phyloP scores from a whole-genome alignment of 2,329 filamentous ascomycete species.

The Pezicula neosporulosa region DNA sequence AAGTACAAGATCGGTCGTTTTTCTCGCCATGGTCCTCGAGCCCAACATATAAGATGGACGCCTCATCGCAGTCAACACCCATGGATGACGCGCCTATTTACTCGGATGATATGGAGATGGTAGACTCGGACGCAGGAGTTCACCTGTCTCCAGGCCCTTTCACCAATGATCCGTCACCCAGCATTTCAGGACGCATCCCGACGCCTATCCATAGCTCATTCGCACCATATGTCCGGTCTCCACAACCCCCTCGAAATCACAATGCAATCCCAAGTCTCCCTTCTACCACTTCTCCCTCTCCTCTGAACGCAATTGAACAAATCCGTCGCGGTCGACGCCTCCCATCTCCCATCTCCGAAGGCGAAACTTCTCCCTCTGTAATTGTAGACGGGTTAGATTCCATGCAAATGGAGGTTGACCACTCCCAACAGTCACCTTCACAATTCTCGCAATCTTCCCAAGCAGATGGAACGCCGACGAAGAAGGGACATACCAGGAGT shows the following conservation, averaged over 20 bases:
- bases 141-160: constrained; percentile 25
- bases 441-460: constrained; percentile 1
- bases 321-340: constrained; percentile 24
- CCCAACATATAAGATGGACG: constrained; percentile 10
- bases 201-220: constrained; percentile 31
- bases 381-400: constrained; percentile 23
- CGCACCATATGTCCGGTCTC: constrained; percentile 18
- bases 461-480: constrained; percentile 21
- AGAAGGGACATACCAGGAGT: constrained; percentile 28
- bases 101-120: constrained; percentile 29
- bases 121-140: constrained; percentile 14
- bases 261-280: too few species aligned
- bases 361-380: constrained; percentile 26
- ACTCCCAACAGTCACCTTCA: not conserved
- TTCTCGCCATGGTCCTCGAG: constrained; percentile 22
- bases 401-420: constrained; percentile 30
- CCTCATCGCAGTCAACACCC: constrained; percentile 21
- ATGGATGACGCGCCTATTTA: constrained; percentile 19
- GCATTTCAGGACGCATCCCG: constrained; percentile 25
- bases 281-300: not conserved
- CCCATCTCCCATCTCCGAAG: constrained; percentile 31
- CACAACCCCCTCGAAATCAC: constrained; percentile 16
- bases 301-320: constrained; percentile 20
- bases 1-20: constrained; percentile 17
- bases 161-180: constrained; percentile 23